Evolutionary conservation across 2,329 filamentous ascomycete genomes (phyloP).

Genomic region (Fusarium piperis): DNA sequence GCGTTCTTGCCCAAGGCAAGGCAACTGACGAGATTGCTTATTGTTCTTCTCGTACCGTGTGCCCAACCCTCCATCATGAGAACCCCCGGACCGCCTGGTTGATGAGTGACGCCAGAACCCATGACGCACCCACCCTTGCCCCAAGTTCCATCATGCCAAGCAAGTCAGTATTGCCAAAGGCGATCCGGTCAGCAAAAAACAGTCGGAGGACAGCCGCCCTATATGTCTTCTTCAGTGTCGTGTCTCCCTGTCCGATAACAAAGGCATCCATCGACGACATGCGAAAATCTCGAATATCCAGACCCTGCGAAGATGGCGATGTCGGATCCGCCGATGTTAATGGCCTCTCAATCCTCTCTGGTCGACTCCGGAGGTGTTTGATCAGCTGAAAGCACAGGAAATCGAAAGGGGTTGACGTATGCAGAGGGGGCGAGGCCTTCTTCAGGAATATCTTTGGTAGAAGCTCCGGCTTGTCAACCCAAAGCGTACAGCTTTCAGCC

Average conservation of each 20-base stretch:
- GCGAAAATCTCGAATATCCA: constrained; percentile 59
- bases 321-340: constrained; percentile 50
- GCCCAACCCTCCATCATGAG: constrained; percentile 8
- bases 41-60: not conserved
- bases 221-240: constrained; percentile 47
- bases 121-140: constrained; percentile 47
- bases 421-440: constrained; percentile 49
- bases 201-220: constrained; percentile 50
- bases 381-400: constrained; percentile 56
- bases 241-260: constrained; percentile 49
- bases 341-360: constrained; percentile 53
- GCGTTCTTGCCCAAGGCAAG: not conserved
- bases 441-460: constrained; percentile 58
- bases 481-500: constrained; percentile 67
- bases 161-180: constrained; percentile 48
- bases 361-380: constrained; percentile 54
- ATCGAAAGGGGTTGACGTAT: constrained; percentile 49
- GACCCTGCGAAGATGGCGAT: constrained; percentile 4
- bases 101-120: constrained; percentile 40
- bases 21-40: not conserved
- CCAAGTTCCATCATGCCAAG: constrained; percentile 46
- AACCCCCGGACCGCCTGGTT: constrained; percentile 1
- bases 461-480: constrained; percentile 63
- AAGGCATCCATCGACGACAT: constrained; percentile 63
- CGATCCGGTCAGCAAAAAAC: constrained; percentile 56